These are phyloP conservation scores for Syncephalastrum racemosum DNA, from an alignment of 371 early-diverging fungal genomes.

Conservation along the genomic window DNA sequence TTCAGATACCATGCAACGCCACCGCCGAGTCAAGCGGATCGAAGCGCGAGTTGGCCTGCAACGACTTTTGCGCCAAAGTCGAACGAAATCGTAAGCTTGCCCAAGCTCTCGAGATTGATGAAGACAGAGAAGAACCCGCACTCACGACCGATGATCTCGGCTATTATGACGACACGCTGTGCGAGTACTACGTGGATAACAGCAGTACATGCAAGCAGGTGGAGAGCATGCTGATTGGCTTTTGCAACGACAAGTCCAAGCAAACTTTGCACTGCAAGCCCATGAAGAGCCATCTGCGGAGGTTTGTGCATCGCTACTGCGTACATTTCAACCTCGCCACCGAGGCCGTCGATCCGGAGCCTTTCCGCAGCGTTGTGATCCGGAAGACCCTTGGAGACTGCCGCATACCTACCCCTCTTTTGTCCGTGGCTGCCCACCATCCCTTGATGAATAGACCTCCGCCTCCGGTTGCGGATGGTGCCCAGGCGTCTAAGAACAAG, in stretches of 20 bases:
- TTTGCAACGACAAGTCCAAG: constrained; percentile 54
- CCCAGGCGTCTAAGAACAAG: constrained; percentile 15
- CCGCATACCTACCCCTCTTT: constrained; percentile 35
- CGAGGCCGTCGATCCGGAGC: constrained; percentile 74
- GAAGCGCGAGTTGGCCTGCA: constrained; percentile 56
- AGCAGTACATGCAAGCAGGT: constrained; percentile 62
- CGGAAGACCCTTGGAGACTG: constrained; percentile 46
- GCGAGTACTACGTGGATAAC: constrained; percentile 59
- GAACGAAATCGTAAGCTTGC: constrained; percentile 73
- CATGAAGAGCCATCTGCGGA: constrained; percentile 64
- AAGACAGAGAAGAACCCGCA: constrained; percentile 9
- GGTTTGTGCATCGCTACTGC: constrained; percentile 71
- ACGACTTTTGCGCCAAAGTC: constrained; percentile 72
- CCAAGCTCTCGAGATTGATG: constrained; percentile 65
- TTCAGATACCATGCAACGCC: constrained; percentile 61
- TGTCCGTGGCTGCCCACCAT: constrained; percentile 43
- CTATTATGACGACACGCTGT: constrained; percentile 60
- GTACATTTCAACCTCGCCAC: constrained; percentile 64
- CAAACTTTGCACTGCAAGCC: constrained; percentile 61
- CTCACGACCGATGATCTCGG: constrained; percentile 42
- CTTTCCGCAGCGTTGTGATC: constrained; percentile 68
- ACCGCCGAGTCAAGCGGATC: constrained; percentile 46
- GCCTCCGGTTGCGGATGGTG: constrained; percentile 8
- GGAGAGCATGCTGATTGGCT: constrained; percentile 59
- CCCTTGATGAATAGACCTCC: constrained; percentile 40